Conservation (phyloP, 768 basidiomycete genomes). For the Termitomyces sp. region DNA sequence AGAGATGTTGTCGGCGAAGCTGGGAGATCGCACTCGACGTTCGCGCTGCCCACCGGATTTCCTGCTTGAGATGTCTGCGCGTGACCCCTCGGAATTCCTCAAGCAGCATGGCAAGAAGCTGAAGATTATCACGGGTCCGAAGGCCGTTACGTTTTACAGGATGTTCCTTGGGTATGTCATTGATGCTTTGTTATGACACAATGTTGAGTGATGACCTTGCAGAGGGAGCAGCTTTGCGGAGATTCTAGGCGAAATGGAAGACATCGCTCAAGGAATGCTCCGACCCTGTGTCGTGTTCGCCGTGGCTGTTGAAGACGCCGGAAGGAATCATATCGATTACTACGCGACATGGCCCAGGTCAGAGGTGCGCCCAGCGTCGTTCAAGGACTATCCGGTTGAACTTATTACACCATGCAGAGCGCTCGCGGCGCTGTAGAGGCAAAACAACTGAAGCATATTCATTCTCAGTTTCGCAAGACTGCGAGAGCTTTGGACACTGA, state of each 20-base stretch:
- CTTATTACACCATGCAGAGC: constrained; percentile 2
- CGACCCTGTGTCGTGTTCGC: constrained; percentile 40
- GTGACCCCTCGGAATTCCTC: constrained; percentile 22
- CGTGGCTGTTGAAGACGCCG: constrained; percentile 32
- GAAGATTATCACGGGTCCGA: constrained; percentile 36
- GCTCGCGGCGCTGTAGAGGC: constrained; percentile 5
- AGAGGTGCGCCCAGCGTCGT: constrained; percentile 24
- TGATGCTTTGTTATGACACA: not conserved
- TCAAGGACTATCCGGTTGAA: not conserved
- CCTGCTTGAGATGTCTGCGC: constrained; percentile 33
- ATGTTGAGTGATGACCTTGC: not conserved
- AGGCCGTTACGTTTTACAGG: constrained; percentile 36
- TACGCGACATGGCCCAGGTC: constrained; percentile 45
- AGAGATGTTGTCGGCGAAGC: constrained; percentile 26
- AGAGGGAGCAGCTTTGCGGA: constrained; percentile 11
- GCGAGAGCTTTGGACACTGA: constrained; percentile 37
- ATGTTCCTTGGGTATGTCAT: constrained; percentile 34
- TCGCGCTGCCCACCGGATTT: constrained; percentile 42
- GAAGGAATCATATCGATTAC: constrained; percentile 40
- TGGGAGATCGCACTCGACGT: constrained; percentile 34
- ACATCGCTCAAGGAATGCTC: constrained; percentile 3
- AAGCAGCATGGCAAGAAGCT: constrained; percentile 29
- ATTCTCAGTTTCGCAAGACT: constrained; percentile 38
- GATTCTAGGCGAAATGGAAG: constrained; percentile 14
- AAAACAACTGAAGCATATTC: constrained; percentile 24